phyloP scores from a whole-genome alignment of 805 yeast genomes.

The Kazachstania viticola region DNA sequence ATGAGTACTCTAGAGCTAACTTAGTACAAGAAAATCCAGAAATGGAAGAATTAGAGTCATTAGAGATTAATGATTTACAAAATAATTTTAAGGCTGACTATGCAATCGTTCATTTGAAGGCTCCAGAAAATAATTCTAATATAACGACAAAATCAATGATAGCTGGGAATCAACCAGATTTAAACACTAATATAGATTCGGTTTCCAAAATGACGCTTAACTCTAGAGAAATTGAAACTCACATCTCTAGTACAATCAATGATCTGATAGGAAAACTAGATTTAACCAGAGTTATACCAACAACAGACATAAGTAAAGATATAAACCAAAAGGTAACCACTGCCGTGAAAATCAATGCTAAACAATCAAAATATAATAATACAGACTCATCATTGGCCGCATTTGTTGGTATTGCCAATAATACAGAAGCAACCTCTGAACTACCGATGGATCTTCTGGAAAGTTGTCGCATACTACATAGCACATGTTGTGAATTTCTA shows the following conservation, averaged over 20 bases:
- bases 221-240: conserved; percentile 12
- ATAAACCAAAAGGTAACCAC: conserved; percentile 32
- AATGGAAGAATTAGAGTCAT: conserved; percentile 32
- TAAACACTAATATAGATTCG: background rate
- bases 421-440: conserved; percentile 22
- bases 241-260: conserved; percentile 10
- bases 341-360: conserved; percentile 42
- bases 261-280: conserved; percentile 16
- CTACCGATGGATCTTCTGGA: conserved; percentile 34
- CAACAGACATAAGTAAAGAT: conserved; percentile 16
- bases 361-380: conserved; percentile 34
- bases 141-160: background rate
- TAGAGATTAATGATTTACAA: conserved; percentile 42
- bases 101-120: conserved; percentile 34
- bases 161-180: conserved; percentile 1
- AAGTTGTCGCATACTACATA: conserved; percentile 48
- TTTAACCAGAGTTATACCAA: conserved; percentile 18
- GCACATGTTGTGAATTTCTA: conserved; percentile 64
- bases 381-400: conserved; percentile 17
- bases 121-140: conserved; percentile 1
- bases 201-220: background rate
- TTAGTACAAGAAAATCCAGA: conserved; percentile 27
- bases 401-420: conserved; percentile 11
- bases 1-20: conserved; percentile 29
- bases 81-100: conserved; percentile 37